phyloP scores from a whole-genome alignment of 148 eudicot genomes.

The Cornus kousa region DNA sequence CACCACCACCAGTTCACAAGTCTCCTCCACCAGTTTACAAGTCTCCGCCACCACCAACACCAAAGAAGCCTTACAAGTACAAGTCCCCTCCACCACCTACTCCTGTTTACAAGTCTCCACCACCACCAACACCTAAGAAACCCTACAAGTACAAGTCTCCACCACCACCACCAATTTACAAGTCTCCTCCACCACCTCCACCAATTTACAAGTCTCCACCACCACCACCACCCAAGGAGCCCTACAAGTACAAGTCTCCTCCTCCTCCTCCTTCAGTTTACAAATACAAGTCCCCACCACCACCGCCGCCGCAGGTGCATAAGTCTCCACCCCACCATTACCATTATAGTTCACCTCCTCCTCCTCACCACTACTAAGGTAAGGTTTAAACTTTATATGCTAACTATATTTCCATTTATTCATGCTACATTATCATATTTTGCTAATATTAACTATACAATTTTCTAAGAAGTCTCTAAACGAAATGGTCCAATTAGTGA shows the following conservation, averaged over 20 bases:
- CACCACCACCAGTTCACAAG: slow-evolving; percentile 22
- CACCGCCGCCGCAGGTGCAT: slow-evolving; percentile 16
- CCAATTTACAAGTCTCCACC: slow-evolving; percentile 25
- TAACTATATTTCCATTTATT: no score
- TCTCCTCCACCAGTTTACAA: slow-evolving; percentile 19
- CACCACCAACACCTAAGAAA: slow-evolving; percentile 16
- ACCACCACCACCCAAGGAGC: neutral
- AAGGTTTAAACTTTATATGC: neutral
- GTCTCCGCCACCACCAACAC: slow-evolving; percentile 18
- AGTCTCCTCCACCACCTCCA: slow-evolving; percentile 25
- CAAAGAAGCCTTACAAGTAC: neutral
- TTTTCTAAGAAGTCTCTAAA: neutral
- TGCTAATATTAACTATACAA: no score
- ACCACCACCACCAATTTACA: slow-evolving; percentile 18
- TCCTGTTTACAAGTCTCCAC: slow-evolving; percentile 25
- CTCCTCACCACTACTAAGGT: slow-evolving; percentile 14
- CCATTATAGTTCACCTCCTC: slow-evolving; percentile 9
- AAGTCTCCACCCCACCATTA: slow-evolving; percentile 12
- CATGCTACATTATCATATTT: no score
- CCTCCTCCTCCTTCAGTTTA: slow-evolving; percentile 25
- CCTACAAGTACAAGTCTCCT: neutral
- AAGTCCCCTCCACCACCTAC: slow-evolving; percentile 32
- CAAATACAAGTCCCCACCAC: slow-evolving; percentile 30
- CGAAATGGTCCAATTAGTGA: neutral
- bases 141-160: slow-evolving; percentile 10